Percentiles rank a stretch among this genome's conserved stretches.
These are phyloP conservation scores for Aspergillus japonicus DNA, from an alignment of 2,329 filamentous ascomycete species.

Conservation along the genomic window DNA sequence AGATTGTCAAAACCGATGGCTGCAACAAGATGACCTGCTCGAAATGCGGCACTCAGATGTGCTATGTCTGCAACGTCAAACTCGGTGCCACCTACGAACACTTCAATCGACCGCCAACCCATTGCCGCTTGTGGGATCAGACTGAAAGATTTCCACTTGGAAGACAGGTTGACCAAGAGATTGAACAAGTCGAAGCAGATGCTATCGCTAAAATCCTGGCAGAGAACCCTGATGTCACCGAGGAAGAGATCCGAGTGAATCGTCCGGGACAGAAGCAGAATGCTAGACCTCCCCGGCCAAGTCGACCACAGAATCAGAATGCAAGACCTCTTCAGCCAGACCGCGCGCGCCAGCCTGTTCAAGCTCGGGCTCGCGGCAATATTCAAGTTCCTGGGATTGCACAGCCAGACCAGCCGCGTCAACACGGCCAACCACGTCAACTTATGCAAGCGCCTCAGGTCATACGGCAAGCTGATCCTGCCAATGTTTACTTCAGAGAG, in stretches of 20 bases:
- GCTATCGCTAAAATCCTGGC: conserved; percentile 29
- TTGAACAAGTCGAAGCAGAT: conserved; percentile 29
- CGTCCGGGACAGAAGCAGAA: neutral
- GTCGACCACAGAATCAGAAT: neutral
- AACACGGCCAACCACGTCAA: neutral
- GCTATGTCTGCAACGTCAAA: conserved; percentile 62
- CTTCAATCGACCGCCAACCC: conserved; percentile 59
- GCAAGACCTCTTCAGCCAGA: neutral
- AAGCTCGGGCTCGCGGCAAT: too few species aligned
- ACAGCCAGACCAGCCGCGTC: neutral
- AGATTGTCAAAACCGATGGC: conserved; percentile 74
- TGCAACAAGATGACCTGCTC: conserved; percentile 83
- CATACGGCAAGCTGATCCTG: neutral
- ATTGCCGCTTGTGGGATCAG: conserved; percentile 25
- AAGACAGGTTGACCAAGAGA: conserved; percentile 30
- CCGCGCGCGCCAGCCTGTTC: neutral
- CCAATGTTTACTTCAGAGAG: neutral
- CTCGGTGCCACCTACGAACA: conserved; percentile 64
- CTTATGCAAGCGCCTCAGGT: neutral
- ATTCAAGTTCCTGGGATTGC: too few species aligned
- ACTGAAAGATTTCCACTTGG: conserved; percentile 16
- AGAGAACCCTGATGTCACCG: conserved; percentile 23
- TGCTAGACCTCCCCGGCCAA: neutral
- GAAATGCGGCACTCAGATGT: conserved; percentile 56
- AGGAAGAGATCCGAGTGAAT: conserved; percentile 22